These are phyloP conservation scores for Nothomitra cinnamomea DNA, from an alignment of 2,329 filamentous ascomycete species.

Conservation along the genomic window DNA sequence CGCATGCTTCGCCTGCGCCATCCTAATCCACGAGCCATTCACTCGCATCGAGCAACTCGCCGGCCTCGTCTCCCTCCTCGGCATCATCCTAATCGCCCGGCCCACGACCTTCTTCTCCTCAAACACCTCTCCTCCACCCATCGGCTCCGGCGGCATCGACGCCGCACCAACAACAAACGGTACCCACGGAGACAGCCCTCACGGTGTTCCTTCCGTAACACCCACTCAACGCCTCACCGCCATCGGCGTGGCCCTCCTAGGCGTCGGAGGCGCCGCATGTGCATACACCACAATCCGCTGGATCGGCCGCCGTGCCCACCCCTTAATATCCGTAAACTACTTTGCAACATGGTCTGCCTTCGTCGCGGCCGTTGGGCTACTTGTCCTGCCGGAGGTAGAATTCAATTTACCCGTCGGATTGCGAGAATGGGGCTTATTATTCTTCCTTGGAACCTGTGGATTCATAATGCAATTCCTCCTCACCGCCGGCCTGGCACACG, in stretches of 20 bases:
- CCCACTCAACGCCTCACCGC: conserved; percentile 50
- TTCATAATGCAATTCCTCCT: conserved; percentile 72
- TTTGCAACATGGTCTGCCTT: conserved; percentile 56
- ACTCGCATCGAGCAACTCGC: conserved; percentile 62
- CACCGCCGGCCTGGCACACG: conserved; percentile 56
- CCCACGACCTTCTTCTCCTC: conserved; percentile 40
- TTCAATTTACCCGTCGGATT: neutral
- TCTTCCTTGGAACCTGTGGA: conserved; percentile 32
- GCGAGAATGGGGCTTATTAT: conserved; percentile 37
- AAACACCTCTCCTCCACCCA: conserved; percentile 12
- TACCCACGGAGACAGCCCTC: conserved; percentile 17
- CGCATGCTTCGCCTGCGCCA: conserved; percentile 62
- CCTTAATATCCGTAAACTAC: conserved; percentile 74
- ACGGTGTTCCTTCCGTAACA: conserved; percentile 29
- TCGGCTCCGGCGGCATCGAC: conserved; percentile 17
- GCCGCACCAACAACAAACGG: conserved; percentile 15
- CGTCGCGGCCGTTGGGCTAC: conserved; percentile 45
- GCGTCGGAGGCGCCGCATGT: conserved; percentile 57
- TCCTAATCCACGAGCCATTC: conserved; percentile 61
- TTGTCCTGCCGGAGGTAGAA: conserved; percentile 20
- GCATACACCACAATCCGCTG: conserved; percentile 62
- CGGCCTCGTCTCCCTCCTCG: conserved; percentile 54
- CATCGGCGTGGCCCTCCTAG: conserved; percentile 54
- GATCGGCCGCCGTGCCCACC: conserved; percentile 65
- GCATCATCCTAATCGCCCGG: conserved; percentile 69